A percentile compares a stretch with the other conserved stretches of the same genome.
Evolutionary conservation across 257 asterid genomes (phyloP).

Genomic region (Coffea eugenioides): DNA sequence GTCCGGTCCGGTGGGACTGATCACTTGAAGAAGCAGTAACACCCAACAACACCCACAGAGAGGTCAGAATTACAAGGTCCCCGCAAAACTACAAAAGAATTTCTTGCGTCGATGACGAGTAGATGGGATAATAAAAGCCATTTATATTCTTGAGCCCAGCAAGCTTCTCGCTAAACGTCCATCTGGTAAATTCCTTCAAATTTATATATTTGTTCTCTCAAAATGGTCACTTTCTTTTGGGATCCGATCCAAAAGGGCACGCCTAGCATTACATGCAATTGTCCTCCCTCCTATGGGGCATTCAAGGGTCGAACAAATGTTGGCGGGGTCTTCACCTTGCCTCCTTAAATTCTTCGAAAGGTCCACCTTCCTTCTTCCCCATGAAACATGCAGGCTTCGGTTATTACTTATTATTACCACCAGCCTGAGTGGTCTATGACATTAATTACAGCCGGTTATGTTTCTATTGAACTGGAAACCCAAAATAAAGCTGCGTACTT

Average conservation of each 20-base stretch:
- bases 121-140: neutral
- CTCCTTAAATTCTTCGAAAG: constrained; percentile 14
- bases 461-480: no score
- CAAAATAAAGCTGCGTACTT: neutral
- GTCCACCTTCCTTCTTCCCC: neutral
- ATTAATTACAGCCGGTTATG: no score
- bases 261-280: neutral
- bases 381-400: constrained; percentile 5
- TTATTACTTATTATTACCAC: neutral
- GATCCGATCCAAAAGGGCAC: neutral
- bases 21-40: no score
- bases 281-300: neutral
- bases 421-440: neutral
- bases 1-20: no score
- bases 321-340: neutral
- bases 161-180: neutral
- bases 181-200: neutral
- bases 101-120: neutral
- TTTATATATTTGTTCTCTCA: neutral
- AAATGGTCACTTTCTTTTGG: neutral
- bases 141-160: neutral
- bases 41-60: no score
- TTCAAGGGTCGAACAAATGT: neutral
- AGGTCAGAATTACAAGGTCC: neutral
- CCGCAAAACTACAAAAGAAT: neutral